Evolutionary conservation across 305 asterid genomes (phyloP).

Genomic region (Fraxinus angustifolia): DNA sequence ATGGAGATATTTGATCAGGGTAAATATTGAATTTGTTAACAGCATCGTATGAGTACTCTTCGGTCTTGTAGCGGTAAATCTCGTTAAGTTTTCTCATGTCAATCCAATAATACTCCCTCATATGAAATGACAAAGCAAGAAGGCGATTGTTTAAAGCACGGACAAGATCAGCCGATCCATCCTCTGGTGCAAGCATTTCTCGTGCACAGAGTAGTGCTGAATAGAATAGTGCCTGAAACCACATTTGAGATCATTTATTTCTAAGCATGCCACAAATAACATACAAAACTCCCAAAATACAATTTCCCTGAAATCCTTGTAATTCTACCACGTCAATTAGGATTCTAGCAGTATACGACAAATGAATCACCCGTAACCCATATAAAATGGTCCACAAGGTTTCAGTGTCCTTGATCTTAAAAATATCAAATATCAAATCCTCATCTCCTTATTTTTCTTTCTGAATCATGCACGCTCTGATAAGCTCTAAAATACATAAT

Average conservation of each 20-base stretch:
- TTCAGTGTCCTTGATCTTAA: not conserved
- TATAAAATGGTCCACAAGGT: not conserved
- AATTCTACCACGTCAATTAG: not conserved
- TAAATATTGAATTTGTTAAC: conserved; percentile 72
- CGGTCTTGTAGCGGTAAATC: conserved; percentile 73
- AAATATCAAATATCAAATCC: not conserved
- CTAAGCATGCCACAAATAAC: not conserved
- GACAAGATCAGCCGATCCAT: conserved; percentile 59
- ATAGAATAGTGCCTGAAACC: conserved; percentile 60
- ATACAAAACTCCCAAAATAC: not conserved
- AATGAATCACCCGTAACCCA: not conserved
- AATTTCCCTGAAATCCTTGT: not conserved
- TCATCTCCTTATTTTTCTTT: not conserved
- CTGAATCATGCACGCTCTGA: not conserved
- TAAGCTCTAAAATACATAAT: not conserved
- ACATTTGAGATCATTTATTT: not conserved
- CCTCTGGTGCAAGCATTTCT: conserved; percentile 70
- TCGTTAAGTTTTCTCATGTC: conserved; percentile 67
- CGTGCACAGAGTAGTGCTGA: conserved; percentile 69
- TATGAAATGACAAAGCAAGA: conserved; percentile 66
- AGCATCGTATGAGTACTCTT: conserved; percentile 73
- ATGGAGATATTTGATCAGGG: conserved; percentile 73
- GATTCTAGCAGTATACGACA: not conserved
- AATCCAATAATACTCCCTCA: conserved; percentile 69
- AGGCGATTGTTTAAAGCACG: conserved; percentile 72